Evolutionary conservation across 768 basidiomycete genomes (phyloP), one percentile per base, ranked within the genome.

Genomic region (Lactarius sanguifluus): DNA sequence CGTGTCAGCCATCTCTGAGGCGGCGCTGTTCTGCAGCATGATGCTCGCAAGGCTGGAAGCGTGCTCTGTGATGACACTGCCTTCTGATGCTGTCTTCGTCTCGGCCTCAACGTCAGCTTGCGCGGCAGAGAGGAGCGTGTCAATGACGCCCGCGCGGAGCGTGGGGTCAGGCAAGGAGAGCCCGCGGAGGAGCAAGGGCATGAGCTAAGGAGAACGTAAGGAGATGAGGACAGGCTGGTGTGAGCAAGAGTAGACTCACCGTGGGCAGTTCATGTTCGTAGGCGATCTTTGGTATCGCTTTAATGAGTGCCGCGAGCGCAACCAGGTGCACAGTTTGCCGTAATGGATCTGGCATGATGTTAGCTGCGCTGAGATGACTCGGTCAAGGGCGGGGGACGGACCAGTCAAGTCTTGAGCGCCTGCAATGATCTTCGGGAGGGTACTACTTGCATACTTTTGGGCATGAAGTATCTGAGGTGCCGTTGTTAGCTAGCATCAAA

Each of bases 161-260:
- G 85, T 81, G 10, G 84, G 76, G 74, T 94, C 88, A 4, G 88
- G 85, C 5, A 97, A 78, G 50, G 91, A 87, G 20, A 98, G 83
- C 4, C 93, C 90, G 18, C 91, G 90, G 52, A 99, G 78, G 5
- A 99, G 81, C 16, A 98, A 81, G 1, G 97, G 95, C 70, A 98
- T 84, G 15, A 98, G 83, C 96, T 98, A 71, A n/a, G 30, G 25
- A 5, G 38, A 58, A 20, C 56, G 56, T 56, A 23, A 62, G 9
- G 30, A 55, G 32, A 59, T 36, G 47, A 52, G 7, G 15, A 9
- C 16, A 8, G 15, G 28, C 1, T 2, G 23, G 38, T 18, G 20
- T 25, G 38, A 57, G 32, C 16, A 9, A 40, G 25, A 34, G 55
- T 40, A 43, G 15, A 74, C 83, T 56, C 64, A 89, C 89, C 18